Percentiles rank a stretch among this genome's conserved stretches.
Evolutionary conservation across 2,329 filamentous ascomycete genomes (phyloP).

Genomic region (Elsinoe fawcettii): DNA sequence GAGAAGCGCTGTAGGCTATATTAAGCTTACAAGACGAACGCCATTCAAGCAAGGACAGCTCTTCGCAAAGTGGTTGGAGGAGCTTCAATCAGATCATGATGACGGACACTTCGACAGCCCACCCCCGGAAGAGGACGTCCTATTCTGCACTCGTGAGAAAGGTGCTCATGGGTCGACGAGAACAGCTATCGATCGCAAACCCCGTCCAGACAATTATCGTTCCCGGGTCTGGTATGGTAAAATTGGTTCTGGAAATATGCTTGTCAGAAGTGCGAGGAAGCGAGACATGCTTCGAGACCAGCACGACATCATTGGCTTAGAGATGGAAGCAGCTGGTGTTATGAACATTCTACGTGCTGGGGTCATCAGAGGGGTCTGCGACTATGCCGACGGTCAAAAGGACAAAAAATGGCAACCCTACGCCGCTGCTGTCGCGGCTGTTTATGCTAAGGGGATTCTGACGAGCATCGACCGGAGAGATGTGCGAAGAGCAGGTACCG

Average conservation of each 20-base stretch:
- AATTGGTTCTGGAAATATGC: conserved; percentile 17
- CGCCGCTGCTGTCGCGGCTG: conserved; percentile 18
- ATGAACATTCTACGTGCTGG: conserved; percentile 19
- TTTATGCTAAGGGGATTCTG: conserved; percentile 14
- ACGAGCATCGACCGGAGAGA: not conserved
- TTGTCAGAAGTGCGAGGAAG: conserved; percentile 17
- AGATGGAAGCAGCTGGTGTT: conserved; percentile 22
- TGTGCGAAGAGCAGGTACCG: too few relatives aligned
- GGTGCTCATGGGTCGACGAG: not conserved
- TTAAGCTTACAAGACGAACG: not conserved
- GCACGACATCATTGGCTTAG: conserved; percentile 19
- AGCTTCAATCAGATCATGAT: not conserved
- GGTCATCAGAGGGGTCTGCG: conserved; percentile 19
- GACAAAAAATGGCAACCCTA: conserved; percentile 20
- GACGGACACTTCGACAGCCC: not conserved
- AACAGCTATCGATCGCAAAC: not conserved
- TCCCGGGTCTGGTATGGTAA: conserved; percentile 8
- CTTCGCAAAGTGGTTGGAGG: not conserved
- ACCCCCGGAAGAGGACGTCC: not conserved
- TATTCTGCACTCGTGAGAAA: not conserved
- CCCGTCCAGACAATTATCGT: not conserved
- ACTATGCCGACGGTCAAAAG: conserved; percentile 23
- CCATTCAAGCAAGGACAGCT: not conserved
- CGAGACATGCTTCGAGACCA: conserved; percentile 23
- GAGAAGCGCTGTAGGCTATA: not conserved